phyloP scores from a whole-genome alignment of 306 rosid species.

The Cercis canadensis region DNA sequence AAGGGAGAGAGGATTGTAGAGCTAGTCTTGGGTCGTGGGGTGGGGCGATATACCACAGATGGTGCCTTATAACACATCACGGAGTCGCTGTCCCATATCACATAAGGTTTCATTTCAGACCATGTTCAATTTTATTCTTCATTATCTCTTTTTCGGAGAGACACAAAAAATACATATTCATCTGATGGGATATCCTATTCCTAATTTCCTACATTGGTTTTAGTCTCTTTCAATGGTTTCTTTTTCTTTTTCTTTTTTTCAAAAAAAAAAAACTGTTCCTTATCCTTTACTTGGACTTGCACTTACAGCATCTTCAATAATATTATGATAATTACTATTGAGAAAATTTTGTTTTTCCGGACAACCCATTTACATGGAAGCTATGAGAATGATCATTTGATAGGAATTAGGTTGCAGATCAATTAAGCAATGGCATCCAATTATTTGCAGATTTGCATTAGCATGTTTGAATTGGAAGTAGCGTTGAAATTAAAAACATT shows the following conservation, averaged over 20 bases:
- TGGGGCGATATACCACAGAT: background rate
- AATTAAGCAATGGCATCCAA: no score
- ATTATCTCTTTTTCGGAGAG: background rate
- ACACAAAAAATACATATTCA: background rate
- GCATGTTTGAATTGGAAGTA: constrained; percentile 32
- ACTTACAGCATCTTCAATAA: background rate
- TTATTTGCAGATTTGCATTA: background rate
- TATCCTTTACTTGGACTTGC: constrained; percentile 7
- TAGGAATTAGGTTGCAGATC: no score
- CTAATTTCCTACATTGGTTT: no score
- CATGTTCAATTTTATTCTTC: background rate
- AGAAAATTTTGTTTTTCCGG: constrained; percentile 8
- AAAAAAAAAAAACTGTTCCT: background rate
- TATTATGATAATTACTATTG: background rate
- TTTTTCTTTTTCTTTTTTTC: no score
- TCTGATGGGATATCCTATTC: constrained; percentile 11
- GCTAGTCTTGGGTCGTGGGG: background rate
- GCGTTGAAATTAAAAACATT: constrained; percentile 4
- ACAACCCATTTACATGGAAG: constrained; percentile 8
- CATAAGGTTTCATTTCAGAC: constrained; percentile 48
- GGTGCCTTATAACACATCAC: constrained; percentile 31
- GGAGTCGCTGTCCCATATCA: constrained; percentile 34
- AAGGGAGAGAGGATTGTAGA: no score
- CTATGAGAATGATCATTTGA: background rate
- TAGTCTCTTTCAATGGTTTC: constrained; percentile 25